These are phyloP conservation scores for Pleurotus platypus DNA, from an alignment of 768 basidiomycete genomes.

Conservation along the genomic window DNA sequence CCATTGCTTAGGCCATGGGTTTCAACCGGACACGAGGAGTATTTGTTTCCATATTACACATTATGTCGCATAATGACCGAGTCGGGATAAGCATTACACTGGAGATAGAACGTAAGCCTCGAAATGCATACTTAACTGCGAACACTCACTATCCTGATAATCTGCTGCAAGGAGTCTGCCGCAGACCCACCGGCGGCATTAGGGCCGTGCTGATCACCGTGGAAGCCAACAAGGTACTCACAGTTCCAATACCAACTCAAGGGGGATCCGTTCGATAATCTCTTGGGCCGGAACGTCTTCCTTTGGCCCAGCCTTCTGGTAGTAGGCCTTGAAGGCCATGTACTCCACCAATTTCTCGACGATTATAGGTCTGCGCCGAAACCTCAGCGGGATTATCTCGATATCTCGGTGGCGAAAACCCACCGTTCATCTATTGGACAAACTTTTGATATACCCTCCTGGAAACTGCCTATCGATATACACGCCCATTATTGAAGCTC, in stretches of 20 bases:
- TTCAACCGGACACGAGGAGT: no score
- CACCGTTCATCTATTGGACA: constrained; percentile 74
- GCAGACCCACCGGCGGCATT: neutral
- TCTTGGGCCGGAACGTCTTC: constrained; percentile 78
- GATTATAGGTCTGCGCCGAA: constrained; percentile 29
- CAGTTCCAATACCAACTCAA: constrained; percentile 88
- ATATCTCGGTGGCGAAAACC: constrained; percentile 12
- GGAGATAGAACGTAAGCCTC: no score
- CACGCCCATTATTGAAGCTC: neutral
- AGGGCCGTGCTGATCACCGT: neutral
- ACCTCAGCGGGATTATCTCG: neutral
- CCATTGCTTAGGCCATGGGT: no score
- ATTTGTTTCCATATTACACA: no score
- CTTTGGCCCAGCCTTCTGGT: constrained; percentile 63
- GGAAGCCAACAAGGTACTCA: constrained; percentile 35
- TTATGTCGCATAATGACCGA: no score
- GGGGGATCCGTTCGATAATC: constrained; percentile 77
- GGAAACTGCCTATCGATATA: constrained; percentile 54
- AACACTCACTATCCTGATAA: constrained; percentile 9
- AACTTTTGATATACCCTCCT: constrained; percentile 68
- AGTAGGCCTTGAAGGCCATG: constrained; percentile 80
- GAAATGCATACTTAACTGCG: no score
- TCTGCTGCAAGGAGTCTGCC: constrained; percentile 12
- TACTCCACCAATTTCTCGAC: constrained; percentile 90
- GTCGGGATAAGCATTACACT: no score